Percentiles rank a stretch among this genome's conserved stretches.
These are phyloP conservation scores for Chenopodium quinoa DNA, from an alignment of 148 eudicot genomes.

Conservation along the genomic window DNA sequence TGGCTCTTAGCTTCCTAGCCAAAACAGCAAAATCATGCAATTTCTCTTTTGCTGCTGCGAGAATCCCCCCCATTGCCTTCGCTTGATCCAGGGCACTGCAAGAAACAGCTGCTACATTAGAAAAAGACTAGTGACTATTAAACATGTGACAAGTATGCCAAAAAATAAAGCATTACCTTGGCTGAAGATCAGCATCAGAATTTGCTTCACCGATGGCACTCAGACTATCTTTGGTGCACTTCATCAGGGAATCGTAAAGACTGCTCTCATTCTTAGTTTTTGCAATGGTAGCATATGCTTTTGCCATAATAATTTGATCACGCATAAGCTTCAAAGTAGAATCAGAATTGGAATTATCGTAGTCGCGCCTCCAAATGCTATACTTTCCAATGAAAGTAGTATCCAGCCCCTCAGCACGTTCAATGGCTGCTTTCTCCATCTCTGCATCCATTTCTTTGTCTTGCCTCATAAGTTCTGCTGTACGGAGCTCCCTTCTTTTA, in stretches of 20 bases:
- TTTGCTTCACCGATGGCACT: conserved; percentile 73
- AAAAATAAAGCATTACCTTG: conserved; percentile 47
- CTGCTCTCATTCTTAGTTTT: conserved; percentile 65
- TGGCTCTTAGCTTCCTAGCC: conserved; percentile 86
- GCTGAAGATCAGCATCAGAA: conserved; percentile 76
- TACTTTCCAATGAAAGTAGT: conserved; percentile 77
- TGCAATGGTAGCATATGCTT: conserved; percentile 89
- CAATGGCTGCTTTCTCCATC: conserved; percentile 82
- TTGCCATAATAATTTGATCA: conserved; percentile 98
- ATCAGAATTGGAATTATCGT: conserved; percentile 87
- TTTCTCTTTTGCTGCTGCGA: conserved; percentile 79
- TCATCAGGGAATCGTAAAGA: conserved; percentile 67
- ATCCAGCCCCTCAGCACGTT: conserved; percentile 66
- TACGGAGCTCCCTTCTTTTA: conserved; percentile 69
- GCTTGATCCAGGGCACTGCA: conserved; percentile 85
- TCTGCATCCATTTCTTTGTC: conserved; percentile 59
- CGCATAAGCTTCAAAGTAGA: conserved; percentile 90
- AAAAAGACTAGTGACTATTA: conserved; percentile 9
- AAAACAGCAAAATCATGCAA: conserved; percentile 63
- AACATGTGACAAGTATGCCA: conserved; percentile 16
- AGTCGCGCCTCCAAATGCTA: conserved; percentile 92
- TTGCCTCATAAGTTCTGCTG: conserved; percentile 63
- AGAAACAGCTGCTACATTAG: conserved; percentile 17
- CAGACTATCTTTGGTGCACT: conserved; percentile 58
- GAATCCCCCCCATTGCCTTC: conserved; percentile 80